Base-by-base conservation (phyloP, 345 rosid genomes). In the Cardamine resedifolia region DNA sequence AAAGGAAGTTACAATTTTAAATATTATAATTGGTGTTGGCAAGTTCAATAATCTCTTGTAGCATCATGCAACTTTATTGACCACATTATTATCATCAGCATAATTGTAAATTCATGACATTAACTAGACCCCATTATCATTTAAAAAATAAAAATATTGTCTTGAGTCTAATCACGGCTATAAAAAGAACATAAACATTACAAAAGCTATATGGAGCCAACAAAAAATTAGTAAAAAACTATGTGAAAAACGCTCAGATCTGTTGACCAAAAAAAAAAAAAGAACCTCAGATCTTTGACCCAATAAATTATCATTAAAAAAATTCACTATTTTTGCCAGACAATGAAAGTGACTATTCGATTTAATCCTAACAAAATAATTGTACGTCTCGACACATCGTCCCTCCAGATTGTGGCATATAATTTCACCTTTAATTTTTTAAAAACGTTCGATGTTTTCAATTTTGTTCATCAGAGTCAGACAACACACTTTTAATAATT, bases 341-440 rank as follows among this genome's bases (percentile, higher is more conserved):
- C 80, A 77, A 0, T 77, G 80, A 77, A 77, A 77, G 76, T 71
- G 80, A 77, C 80, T 65, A 71, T 65, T 64, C 80, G 60, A 48
- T 57, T 64, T 70, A 64, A 70, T 71, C 76, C 61, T 66, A 64
- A 70, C 76, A 76, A 76, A 76, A 76, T 63, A 43, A 77, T 71
- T 70, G 76, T 77, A 77, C 80, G 68, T 70, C 76, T 77, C 74
- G 71, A 76, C 75, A 70, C 71, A 76, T 77, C 56, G 76, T 71
- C 72, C 76, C 76, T 57, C 76, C 71, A 77, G 72, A 77, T 63
- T 77, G 63, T 77, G 71, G 75, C 72, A 76, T 55, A 62, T 31
- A 45, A 12, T 61, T 68, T 52, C 74, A 68, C 73, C 4, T 34
- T 33, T 34, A 8, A n/a, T n/a, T n/a, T n/a, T n/a, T n/a, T n/a